These are phyloP conservation scores for Pseudogymnoascus sp. DNA, from an alignment of 2,329 filamentous ascomycete species.

Conservation along the genomic window DNA sequence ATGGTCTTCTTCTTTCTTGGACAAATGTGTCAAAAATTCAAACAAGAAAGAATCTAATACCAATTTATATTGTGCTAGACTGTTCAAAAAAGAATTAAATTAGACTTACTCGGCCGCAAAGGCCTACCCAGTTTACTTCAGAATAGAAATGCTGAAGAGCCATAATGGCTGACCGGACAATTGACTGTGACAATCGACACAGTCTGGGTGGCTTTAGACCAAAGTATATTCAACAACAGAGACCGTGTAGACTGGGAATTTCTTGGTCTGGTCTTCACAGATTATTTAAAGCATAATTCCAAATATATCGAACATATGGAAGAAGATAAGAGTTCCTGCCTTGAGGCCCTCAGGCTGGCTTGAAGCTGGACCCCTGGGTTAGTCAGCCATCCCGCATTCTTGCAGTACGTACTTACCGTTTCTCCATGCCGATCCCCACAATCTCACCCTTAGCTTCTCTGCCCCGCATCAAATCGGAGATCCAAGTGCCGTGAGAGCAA, in stretches of 20 bases:
- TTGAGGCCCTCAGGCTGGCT: background rate
- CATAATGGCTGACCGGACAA: background rate
- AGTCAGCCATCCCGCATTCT: conserved; percentile 2
- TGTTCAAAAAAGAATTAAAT: background rate
- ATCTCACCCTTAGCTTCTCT: background rate
- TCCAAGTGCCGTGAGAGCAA: background rate
- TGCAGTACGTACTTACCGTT: background rate
- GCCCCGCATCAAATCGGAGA: background rate
- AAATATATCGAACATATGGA: background rate
- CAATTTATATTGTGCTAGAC: background rate
- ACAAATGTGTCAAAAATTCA: background rate
- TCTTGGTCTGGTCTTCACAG: background rate
- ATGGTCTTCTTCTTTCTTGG: background rate
- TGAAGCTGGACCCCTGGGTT: background rate
- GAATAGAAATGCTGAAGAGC: background rate
- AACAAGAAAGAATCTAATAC: background rate
- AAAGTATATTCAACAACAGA: background rate
- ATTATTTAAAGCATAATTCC: background rate
- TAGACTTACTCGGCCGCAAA: background rate
- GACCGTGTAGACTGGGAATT: background rate
- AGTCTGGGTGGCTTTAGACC: background rate
- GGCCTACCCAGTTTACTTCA: background rate
- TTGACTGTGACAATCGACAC: background rate
- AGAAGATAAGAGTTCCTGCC: background rate
- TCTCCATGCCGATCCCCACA: conserved; percentile 5